Base-by-base conservation (phyloP, 2,329 filamentous ascomycete species). In the Scleromitrula shiraiana region DNA sequence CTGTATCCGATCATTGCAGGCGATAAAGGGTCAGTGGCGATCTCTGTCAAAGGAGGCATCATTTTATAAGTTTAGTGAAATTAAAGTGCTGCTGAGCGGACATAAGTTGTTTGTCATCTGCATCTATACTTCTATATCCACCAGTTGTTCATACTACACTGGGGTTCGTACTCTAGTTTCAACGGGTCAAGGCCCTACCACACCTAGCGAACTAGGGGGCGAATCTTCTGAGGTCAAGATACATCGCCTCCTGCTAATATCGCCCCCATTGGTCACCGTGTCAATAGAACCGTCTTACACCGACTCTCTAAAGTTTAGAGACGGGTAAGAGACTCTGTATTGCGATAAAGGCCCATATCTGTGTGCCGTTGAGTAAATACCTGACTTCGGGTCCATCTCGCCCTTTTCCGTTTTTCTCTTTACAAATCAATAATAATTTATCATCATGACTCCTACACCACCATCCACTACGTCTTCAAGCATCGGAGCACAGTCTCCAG, bases 381-480 rank as follows among this genome's bases (percentile, higher is more conserved):
- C 29, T 48, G 47, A 26, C 22, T 41, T 48, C 27, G 20, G 50
- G 40, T 50, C 41, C 42, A 37, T n/a, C 47, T 37, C 23, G 46
- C 35, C 53, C 38, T 51, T 46, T 26, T 22, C 37, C 30, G 43
- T 42, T 41, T 44, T 41, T 50, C 32, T 37, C 46, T 50, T 47
- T 43, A 40, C 41, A 38, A 45, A 48, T 50, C 30, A 52, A 29
- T 43, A 51, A 52, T 43, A 45, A 48, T 49, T 54, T 48, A 53
- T 56, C 48, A 57, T 55, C 49, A 88, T 88, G 85, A 80, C 82
- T 51, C 85, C 85, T 20, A 89, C 86, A 42, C 84, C 87, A 47
- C 82, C 84, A 17, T 89, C 85, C 24, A 87, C 84, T 46, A 83
- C 81, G 29, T 85, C 87, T 7, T 93, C 88, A 14, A 81, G 72